Evolutionary conservation across 805 yeast species (phyloP), one percentile per base, ranked within the genome.

Genomic region (Yarrowia deformans): DNA sequence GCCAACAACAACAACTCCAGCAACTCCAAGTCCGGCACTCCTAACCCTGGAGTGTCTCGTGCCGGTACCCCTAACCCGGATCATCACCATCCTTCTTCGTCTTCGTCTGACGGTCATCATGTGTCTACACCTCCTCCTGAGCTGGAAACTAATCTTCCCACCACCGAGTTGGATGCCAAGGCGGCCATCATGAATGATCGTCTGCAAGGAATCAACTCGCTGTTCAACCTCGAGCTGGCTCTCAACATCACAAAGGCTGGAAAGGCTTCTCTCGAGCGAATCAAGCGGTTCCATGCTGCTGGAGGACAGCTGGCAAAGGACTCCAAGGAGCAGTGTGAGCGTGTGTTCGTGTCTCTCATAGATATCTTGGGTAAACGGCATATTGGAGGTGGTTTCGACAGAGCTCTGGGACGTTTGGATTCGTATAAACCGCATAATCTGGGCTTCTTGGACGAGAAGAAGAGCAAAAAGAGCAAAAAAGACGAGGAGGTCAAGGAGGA

Each of bases 151-250:
- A 56, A 56, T 16, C 71, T 76, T 12, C 81, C 83, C 34, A 79
- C 84, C 50, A 85, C 90, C 1, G 93, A 90, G 73, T 82, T 91
- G 71, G 93, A 92, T 64, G 97, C 96, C 1, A 88, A 89, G 72
- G 84, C 93, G 35, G 91, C 90, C 71, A 87, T 93, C 39, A 82
- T 94, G 74, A 87, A 87, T 35, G 88, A 86, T 46, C 91, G 91
- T 72, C 84, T 95, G 71, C 88, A 88, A 72, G 88, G 90, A 18
- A 85, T 95, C 74, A 90, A 89, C 74, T 83, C 88, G 5, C 85
- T 91, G 39, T 88, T 94, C 70, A 90, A 93, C 73, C 85, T 94
- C 61, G 97, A 93, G 75, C 81, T 94, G 58, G 89, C 94, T 0
- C 84, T 91, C 70, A 84, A 85, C 63, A 82, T 91, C 9, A 80